Base-by-base conservation (phyloP, 768 basidiomycete genomes). In the Mrakia hoshinonis region DNA sequence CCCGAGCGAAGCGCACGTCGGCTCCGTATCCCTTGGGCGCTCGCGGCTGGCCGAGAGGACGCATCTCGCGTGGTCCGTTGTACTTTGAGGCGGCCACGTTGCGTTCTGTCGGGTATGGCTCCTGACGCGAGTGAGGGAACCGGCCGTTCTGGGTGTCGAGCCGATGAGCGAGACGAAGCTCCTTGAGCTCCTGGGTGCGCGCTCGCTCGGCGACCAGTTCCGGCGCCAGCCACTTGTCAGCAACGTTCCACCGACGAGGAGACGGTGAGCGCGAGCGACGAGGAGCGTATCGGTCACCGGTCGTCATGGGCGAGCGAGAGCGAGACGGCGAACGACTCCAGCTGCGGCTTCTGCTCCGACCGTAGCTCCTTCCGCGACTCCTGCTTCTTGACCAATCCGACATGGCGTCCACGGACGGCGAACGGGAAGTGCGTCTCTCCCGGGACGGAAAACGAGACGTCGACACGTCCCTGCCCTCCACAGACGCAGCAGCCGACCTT, bases 191-290 rank as follows among this genome's bases (percentile, higher is more conserved):
- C 51, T 52, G 3, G 12, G 22, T 18, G 6, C 3, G 15, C 4
- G 43, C 47, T 31, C 39, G 43, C 29, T 24, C 26, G 47, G 18
- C 47, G 55, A 29, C 58, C 36, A 61, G 63, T 47, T 65, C 64
- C 20, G 70, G 70, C 4, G 70, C 54, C 5, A 71, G 36, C 70
- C 70, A 66, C 22, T 63, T 65, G 65, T 72, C 70, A 55, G 29
- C 38, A 29, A 7, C 11, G 46, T 55, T 47, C 26, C 47, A 46
- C 0, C 64, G 65, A 36, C 47, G 36, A 5, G 46, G 64, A 43
- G 58, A 43, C 43, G 15, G 6, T 15, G 43, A 43, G 43, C 43
- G 43, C n/a, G n/a, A n/a, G n/a, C n/a, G n/a, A n/a, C n/a, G n/a
- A n/a, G n/a, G n/a, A 43, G 6, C 43, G 43, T 43, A 15, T 6